Conservation (phyloP, 495 filamentous ascomycete species). For the Penicillium paradoxum region DNA sequence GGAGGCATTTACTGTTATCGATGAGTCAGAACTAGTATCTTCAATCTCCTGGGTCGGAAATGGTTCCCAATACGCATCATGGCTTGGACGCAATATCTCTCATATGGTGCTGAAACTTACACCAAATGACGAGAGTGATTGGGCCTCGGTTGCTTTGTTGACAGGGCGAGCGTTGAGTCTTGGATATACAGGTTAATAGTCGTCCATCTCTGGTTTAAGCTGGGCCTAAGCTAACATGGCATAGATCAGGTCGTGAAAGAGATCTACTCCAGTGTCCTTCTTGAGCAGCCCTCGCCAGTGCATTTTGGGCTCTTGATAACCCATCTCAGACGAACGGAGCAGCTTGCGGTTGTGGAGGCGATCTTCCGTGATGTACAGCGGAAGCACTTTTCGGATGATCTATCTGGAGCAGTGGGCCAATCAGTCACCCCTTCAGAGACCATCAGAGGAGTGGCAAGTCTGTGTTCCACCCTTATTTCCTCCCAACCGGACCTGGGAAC, state of each 20-base stretch:
- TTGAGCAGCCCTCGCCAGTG: slow-evolving; percentile 21
- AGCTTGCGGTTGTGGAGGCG: slow-evolving; percentile 52
- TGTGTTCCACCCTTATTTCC: slow-evolving; percentile 34
- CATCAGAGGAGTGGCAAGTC: slow-evolving; percentile 37
- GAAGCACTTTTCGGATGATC: slow-evolving; percentile 37
- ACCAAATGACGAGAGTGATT: slow-evolving; percentile 35
- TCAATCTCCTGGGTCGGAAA: slow-evolving; percentile 60
- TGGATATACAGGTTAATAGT: slow-evolving; percentile 63
- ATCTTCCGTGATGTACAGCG: slow-evolving; percentile 57
- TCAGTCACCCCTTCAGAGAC: slow-evolving; percentile 5
- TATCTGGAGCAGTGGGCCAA: slow-evolving; percentile 6
- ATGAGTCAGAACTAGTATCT: slow-evolving; percentile 22
- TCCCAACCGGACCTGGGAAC: slow-evolving; percentile 36
- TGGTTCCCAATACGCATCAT: slow-evolving; percentile 58
- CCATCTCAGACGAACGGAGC: slow-evolving; percentile 50
- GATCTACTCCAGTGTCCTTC: slow-evolving; percentile 42
- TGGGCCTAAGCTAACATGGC: slow-evolving; percentile 16
- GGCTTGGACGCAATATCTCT: slow-evolving; percentile 71
- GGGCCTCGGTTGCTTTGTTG: slow-evolving; percentile 56
- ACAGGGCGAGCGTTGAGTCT: slow-evolving; percentile 62
- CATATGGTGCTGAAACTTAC: slow-evolving; percentile 40
- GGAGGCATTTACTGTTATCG: slow-evolving; percentile 61
- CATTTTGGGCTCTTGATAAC: slow-evolving; percentile 42
- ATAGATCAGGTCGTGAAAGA: slow-evolving; percentile 54
- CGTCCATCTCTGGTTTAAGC: not conserved